Conservation (phyloP, 805 yeast genomes). For the Candida pini region DNA sequence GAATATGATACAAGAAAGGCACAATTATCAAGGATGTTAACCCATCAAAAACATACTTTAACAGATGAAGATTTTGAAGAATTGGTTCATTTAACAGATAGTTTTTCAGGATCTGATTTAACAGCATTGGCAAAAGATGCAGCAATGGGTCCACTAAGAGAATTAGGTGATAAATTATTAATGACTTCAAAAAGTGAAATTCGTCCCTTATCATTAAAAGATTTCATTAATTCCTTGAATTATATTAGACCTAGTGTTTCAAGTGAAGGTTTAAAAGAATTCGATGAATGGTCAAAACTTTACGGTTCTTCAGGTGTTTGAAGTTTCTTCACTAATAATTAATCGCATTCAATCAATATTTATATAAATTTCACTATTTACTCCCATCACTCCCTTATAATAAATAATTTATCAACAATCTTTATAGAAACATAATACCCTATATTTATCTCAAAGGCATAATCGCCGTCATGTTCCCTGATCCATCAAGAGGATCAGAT, state of each 20-base stretch:
- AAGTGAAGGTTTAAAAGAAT: constrained; percentile 66
- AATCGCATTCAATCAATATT: too few species aligned
- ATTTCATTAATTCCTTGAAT: constrained; percentile 69
- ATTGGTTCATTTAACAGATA: constrained; percentile 55
- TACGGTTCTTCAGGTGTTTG: constrained; percentile 88
- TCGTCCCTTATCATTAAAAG: constrained; percentile 66
- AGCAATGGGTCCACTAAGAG: constrained; percentile 95
- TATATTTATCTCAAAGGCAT: too few species aligned
- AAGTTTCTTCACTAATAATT: too few species aligned
- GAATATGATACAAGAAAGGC: constrained; percentile 74
- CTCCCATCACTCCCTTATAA: too few species aligned
- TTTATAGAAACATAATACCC: too few species aligned
- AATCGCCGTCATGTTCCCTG: too few species aligned
- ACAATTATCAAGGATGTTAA: constrained; percentile 63
- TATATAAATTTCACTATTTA: too few species aligned
- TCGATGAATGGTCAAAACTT: constrained; percentile 83
- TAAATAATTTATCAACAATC: too few species aligned
- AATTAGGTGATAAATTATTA: constrained; percentile 79
- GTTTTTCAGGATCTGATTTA: constrained; percentile 86
- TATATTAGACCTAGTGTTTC: constrained; percentile 88
- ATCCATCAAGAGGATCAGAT: too few species aligned
- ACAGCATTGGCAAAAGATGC: constrained; percentile 94
- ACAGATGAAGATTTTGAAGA: constrained; percentile 55
- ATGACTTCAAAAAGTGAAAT: constrained; percentile 66
- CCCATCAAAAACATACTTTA: constrained; percentile 68